phyloP scores from a whole-genome alignment of 1,284 basidiomycete species.

The Ceratobasidium sp. region DNA sequence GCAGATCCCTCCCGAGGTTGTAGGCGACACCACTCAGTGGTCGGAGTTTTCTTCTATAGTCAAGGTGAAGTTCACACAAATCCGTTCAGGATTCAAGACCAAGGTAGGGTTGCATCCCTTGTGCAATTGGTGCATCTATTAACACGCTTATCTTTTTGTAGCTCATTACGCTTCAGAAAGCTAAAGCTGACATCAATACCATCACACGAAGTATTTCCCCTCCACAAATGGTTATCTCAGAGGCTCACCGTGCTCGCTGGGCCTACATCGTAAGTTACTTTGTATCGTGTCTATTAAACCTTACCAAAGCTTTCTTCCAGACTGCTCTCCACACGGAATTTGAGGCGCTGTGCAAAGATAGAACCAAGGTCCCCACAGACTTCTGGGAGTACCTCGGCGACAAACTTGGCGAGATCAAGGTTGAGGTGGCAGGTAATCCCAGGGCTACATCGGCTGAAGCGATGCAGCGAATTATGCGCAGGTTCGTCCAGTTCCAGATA shows the following conservation, averaged over 20 bases:
- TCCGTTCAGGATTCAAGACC: not conserved
- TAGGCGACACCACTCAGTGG: conserved; percentile 5
- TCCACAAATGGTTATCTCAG: not conserved
- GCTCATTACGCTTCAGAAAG: not conserved
- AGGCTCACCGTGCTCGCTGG: conserved; percentile 5
- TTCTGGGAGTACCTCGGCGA: too few species aligned
- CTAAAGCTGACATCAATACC: not conserved
- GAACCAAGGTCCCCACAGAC: too few species aligned
- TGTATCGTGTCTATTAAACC: too few species aligned
- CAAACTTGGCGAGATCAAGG: too few species aligned
- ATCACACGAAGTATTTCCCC: not conserved
- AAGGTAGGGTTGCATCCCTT: not conserved
- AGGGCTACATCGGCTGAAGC: too few species aligned
- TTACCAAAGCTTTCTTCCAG: too few species aligned
- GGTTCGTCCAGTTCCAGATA: too few species aligned
- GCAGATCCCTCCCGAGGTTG: not conserved
- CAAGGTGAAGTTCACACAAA: not conserved
- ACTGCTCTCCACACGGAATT: too few species aligned
- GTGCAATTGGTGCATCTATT: too few species aligned
- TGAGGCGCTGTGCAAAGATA: too few species aligned
- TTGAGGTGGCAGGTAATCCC: too few species aligned
- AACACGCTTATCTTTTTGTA: not conserved
- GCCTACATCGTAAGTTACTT: not conserved
- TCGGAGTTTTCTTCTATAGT: not conserved
- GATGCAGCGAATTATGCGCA: too few species aligned